Evolutionary conservation across 305 asterid species (phyloP), one percentile per base, ranked within the genome.

Genomic region (Rubia tinctorum): DNA sequence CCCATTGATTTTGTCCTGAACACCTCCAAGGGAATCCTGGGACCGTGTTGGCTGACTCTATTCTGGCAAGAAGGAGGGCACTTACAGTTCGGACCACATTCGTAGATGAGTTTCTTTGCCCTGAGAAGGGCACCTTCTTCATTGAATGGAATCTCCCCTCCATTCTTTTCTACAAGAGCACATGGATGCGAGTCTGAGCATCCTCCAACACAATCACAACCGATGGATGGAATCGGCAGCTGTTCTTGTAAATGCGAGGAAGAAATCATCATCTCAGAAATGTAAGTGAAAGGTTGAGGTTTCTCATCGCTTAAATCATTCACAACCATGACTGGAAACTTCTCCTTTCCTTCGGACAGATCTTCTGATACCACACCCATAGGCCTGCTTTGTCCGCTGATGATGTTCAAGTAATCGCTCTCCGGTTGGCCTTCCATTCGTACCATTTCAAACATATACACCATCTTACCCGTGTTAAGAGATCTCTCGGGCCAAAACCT

Each of bases 41-140:
- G 71, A 18, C 82, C 82, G n/a, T 23, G 59, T 43, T 79, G 86
- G 78, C 80, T 59, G 45, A 77, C 81, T 70, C 84, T 67, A 47
- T 82, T 82, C 14, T 71, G 63, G 78, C 86, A 82, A 25, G 80
- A 79, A 71, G 80, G 74, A 43, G 82, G 76, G 67, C 86, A 82
- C 17, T 79, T 77, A 73, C 84, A 82, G 66, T 72, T 75, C 14
- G 82, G 70, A 20, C 86, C 86, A 51, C 86, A 82, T 71, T 82
- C 84, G 7, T 64, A 61, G 6, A 82, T 77, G 63, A 63, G 37
- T 15, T 42, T 55, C 64, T 53, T 67, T 18, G 75, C 77, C 58
- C 23, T 66, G 14, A 56, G 1, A 1, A 82, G 67, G 18, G 71
- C 42, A 8, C 83, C 78, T 27, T 42, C 61, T 25, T 72, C 72